Base-by-base conservation (phyloP, 2,329 filamentous ascomycete species). In the Fusarium musae region DNA sequence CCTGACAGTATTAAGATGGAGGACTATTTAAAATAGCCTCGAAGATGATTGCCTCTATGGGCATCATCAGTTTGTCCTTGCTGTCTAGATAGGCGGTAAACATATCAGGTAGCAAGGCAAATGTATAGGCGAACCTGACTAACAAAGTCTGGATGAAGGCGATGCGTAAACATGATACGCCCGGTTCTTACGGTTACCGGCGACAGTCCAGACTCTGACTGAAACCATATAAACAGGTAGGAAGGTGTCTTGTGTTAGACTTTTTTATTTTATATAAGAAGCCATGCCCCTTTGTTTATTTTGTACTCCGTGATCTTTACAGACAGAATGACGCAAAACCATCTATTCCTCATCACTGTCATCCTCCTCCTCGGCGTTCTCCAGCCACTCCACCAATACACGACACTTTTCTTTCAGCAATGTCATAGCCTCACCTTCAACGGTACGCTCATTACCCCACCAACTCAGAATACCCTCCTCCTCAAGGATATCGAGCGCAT, bases 381-480 rank as follows among this genome's bases (percentile, higher is more conserved):
- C 92, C 76, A 96, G 82, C 91, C 95, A 94, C 78, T 97, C 93
- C 49, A 98, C 91, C 81, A 98, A 89, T 59, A 91, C 90, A 77
- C 90, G 87, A 65, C 93, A 94, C 84, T 93, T 93, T 69, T 89
- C 89, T 80, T 92, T 91, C 21, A 98, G 89, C 56, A 84, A 88
- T 66, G 83, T 83, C 91, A 98, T 90, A 59, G 89, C 88, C 62
- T 93, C 92, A 19, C 86, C 90, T 62, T 90, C 91, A 30, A 84
- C 87, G 10, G 92, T 92, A 78, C 91, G 82, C 53, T 88, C 87
- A 80, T 97, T 92, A 26, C 86, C 89, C 95, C 95, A 98, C 96
- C 96, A 99, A 53, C 89, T 88, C 77, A 96, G 84, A 74, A 97
- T 93, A 0, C 93, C 95, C 46, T 98, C 95, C 78, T 97, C 94